These are phyloP conservation scores for Pythium volutum DNA, from an alignment of 352 stramenopile genomes.

Conservation along the genomic window DNA sequence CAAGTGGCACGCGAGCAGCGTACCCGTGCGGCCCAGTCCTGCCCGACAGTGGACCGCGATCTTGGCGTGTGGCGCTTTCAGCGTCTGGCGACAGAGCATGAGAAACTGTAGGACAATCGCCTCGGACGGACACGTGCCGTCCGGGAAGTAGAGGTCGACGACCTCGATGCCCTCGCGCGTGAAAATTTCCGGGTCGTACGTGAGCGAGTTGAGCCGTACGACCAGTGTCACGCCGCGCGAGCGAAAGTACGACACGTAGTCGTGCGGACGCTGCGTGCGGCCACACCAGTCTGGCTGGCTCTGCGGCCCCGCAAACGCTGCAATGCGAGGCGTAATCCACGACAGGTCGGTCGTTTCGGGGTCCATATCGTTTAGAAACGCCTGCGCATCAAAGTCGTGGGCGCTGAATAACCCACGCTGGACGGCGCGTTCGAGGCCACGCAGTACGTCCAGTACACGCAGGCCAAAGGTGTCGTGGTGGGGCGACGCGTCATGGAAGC, in stretches of 20 bases:
- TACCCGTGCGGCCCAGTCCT: slow-evolving; percentile 92
- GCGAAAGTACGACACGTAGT: slow-evolving; percentile 46
- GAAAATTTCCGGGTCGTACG: slow-evolving; percentile 90
- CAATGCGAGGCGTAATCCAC: slow-evolving; percentile 31
- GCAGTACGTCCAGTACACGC: slow-evolving; percentile 28
- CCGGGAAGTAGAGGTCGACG: slow-evolving; percentile 90
- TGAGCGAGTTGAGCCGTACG: slow-evolving; percentile 92
- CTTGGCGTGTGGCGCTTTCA: slow-evolving; percentile 36
- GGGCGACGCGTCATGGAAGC: slow-evolving; percentile 35
- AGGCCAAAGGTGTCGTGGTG: slow-evolving; percentile 27
- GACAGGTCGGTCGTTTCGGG: slow-evolving; percentile 22
- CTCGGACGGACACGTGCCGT: slow-evolving; percentile 86
- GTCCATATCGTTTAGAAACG: slow-evolving; percentile 27
- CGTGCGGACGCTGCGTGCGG: slow-evolving; percentile 51
- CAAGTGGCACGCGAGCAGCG: slow-evolving; percentile 92
- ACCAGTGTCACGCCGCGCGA: slow-evolving; percentile 35
- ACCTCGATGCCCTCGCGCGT: slow-evolving; percentile 80
- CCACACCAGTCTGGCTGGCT: slow-evolving; percentile 61
- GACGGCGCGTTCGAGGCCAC: slow-evolving; percentile 41
- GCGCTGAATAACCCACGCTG: slow-evolving; percentile 71
- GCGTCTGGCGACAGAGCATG: slow-evolving; percentile 48
- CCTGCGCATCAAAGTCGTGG: slow-evolving; percentile 22
- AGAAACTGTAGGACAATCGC: slow-evolving; percentile 76
- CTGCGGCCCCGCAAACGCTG: slow-evolving; percentile 32
- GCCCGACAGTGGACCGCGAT: slow-evolving; percentile 97